These are phyloP conservation scores for Hydnomerulius pinastri DNA, from an alignment of 768 basidiomycete species.

Conservation along the genomic window DNA sequence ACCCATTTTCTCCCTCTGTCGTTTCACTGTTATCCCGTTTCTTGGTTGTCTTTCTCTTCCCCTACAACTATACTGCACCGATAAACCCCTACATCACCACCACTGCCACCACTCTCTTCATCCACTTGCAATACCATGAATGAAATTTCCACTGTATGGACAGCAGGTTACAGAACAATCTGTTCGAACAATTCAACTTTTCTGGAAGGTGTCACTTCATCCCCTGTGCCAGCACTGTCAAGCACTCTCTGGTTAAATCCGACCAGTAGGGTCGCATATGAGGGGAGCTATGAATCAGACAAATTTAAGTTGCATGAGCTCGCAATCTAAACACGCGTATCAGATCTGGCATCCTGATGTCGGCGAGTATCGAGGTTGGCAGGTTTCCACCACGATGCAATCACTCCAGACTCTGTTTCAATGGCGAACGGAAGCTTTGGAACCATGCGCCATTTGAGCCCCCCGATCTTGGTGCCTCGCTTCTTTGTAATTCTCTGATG, in stretches of 20 bases:
- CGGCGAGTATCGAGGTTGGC: too few species aligned
- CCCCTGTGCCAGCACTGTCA: background rate
- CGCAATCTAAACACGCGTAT: too few species aligned
- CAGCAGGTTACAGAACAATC: conserved; percentile 8
- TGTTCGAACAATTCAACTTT: background rate
- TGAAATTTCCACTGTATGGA: conserved; percentile 19
- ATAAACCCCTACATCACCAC: conserved; percentile 15
- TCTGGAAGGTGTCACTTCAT: background rate
- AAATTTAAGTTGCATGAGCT: too few species aligned
- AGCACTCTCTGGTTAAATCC: background rate
- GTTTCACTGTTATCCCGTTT: conserved; percentile 11
- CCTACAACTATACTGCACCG: conserved; percentile 17
- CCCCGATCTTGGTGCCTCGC: too few species aligned
- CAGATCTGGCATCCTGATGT: too few species aligned
- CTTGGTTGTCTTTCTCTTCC: conserved; percentile 13
- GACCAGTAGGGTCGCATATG: too few species aligned
- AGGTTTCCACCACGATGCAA: too few species aligned
- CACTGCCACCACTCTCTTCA: background rate
- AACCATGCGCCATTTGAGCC: too few species aligned
- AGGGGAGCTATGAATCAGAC: too few species aligned
- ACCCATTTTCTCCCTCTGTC: conserved; percentile 13
- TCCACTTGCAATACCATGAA: conserved; percentile 14
- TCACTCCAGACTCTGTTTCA: too few species aligned
- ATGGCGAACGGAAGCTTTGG: too few species aligned
- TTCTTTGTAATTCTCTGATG: too few species aligned